Conservation (phyloP, 345 rosid genomes). For the Reutealis trisperma region DNA sequence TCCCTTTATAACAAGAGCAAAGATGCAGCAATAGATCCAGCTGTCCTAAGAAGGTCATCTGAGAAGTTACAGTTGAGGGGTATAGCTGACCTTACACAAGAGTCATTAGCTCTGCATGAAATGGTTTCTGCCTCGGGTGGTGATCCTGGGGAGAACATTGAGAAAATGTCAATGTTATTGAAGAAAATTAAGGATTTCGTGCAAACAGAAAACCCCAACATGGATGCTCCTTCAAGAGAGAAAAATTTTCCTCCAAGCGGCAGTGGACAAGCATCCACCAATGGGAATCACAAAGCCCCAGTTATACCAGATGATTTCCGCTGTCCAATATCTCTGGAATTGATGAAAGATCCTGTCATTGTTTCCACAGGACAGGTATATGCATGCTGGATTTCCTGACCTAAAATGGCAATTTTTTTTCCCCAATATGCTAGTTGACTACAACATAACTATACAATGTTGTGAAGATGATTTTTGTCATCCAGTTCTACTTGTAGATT, state of each 20-base stretch:
- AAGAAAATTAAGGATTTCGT: conserved; percentile 86
- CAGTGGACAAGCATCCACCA: conserved; percentile 59
- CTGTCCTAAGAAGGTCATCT: conserved; percentile 56
- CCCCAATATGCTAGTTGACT: neutral
- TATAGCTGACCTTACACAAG: conserved; percentile 76
- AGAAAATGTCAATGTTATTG: conserved; percentile 79
- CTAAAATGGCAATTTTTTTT: conserved; percentile 4
- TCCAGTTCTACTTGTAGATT: neutral
- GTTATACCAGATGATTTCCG: conserved; percentile 95
- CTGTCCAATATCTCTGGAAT: conserved; percentile 92
- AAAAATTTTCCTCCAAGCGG: conserved; percentile 43
- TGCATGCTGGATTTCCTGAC: conserved; percentile 20
- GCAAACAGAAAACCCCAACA: conserved; percentile 65
- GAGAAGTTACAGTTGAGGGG: conserved; percentile 74
- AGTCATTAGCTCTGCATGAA: conserved; percentile 88
- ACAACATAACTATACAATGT: no score
- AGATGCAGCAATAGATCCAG: conserved; percentile 51
- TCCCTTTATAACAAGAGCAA: conserved; percentile 56
- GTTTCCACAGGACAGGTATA: conserved; percentile 96
- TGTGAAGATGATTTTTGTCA: neutral
- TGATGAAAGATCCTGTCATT: conserved; percentile 98
- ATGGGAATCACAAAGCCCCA: conserved; percentile 58
- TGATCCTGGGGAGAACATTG: conserved; percentile 77
- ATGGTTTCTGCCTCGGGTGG: conserved; percentile 69
- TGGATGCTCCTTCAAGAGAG: conserved; percentile 46